These are phyloP conservation scores for Colletotrichum noveboracense DNA, from an alignment of 2,329 filamentous ascomycete species.

Conservation along the genomic window DNA sequence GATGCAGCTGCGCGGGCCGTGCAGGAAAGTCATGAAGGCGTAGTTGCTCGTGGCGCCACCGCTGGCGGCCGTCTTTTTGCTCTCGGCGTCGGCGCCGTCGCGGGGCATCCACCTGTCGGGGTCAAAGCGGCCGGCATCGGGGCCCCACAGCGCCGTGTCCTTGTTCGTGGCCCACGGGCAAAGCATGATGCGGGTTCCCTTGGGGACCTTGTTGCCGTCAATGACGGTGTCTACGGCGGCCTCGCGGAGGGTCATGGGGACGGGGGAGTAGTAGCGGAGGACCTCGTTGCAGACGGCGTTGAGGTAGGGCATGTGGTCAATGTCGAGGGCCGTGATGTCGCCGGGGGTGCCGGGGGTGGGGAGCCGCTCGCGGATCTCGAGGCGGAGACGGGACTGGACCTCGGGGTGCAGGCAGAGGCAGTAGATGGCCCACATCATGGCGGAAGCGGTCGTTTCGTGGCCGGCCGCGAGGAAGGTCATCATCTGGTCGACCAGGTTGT, in stretches of 20 bases:
- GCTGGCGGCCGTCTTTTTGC: slow-evolving; percentile 54
- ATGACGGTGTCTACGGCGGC: slow-evolving; percentile 70
- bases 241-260: slow-evolving; percentile 73
- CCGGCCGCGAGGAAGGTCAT: slow-evolving; percentile 89
- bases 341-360: slow-evolving; percentile 48
- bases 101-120: slow-evolving; percentile 76
- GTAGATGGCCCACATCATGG: slow-evolving; percentile 79
- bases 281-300: slow-evolving; percentile 81
- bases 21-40: slow-evolving; percentile 80
- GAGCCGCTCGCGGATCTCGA: slow-evolving; percentile 68
- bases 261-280: slow-evolving; percentile 75
- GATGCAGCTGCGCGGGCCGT: slow-evolving; percentile 87
- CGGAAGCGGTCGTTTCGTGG: slow-evolving; percentile 79
- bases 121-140: slow-evolving; percentile 75
- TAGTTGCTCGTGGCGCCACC: slow-evolving; percentile 81
- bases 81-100: slow-evolving; percentile 36
- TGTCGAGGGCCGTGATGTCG: slow-evolving; percentile 56
- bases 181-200: slow-evolving; percentile 73
- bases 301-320: slow-evolving; percentile 80
- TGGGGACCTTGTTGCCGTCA: slow-evolving; percentile 68
- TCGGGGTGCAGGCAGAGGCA: slow-evolving; percentile 69
- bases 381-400: slow-evolving; percentile 69
- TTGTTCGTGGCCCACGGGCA: slow-evolving; percentile 73
- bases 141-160: slow-evolving; percentile 74
- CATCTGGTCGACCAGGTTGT: slow-evolving; percentile 84